A percentile compares a stretch with the other conserved stretches of the same genome.
Conservation (phyloP, 2,329 filamentous ascomycete genomes). For the Fusarium veterinarium region DNA sequence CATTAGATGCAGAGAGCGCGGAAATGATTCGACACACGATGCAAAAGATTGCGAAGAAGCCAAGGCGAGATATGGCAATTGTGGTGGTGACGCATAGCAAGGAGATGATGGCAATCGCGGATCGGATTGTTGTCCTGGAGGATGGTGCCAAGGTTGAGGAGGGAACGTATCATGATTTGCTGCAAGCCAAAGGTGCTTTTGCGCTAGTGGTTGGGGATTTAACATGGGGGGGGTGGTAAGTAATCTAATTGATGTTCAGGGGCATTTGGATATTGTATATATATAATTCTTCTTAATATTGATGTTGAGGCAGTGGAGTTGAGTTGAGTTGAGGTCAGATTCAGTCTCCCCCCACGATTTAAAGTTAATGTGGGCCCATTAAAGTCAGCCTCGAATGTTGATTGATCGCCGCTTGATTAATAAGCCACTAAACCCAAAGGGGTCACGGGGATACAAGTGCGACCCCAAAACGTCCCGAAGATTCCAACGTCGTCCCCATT, state of each 20-base stretch:
- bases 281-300: background rate
- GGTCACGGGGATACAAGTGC: conserved; percentile 28
- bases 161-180: conserved; percentile 73
- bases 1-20: conserved; percentile 78
- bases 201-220: conserved; percentile 58
- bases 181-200: conserved; percentile 58
- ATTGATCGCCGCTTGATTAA: conserved; percentile 16
- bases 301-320: background rate
- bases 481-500: conserved; percentile 16
- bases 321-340: background rate
- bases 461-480: conserved; percentile 35
- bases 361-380: background rate
- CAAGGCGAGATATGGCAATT: conserved; percentile 67
- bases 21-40: conserved; percentile 73
- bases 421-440: conserved; percentile 6
- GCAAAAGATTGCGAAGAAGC: conserved; percentile 57
- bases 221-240: conserved; percentile 12
- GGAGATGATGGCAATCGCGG: conserved; percentile 88
- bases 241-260: background rate
- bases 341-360: conserved; percentile 16
- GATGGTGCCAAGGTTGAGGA: conserved; percentile 73
- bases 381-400: background rate
- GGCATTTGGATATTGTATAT: conserved; percentile 1
- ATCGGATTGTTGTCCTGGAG: conserved; percentile 79
- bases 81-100: conserved; percentile 84